Evolutionary conservation across 805 yeast genomes (phyloP), one percentile per base, ranked within the genome.

Genomic region (Cyberlindnera amylophila): DNA sequence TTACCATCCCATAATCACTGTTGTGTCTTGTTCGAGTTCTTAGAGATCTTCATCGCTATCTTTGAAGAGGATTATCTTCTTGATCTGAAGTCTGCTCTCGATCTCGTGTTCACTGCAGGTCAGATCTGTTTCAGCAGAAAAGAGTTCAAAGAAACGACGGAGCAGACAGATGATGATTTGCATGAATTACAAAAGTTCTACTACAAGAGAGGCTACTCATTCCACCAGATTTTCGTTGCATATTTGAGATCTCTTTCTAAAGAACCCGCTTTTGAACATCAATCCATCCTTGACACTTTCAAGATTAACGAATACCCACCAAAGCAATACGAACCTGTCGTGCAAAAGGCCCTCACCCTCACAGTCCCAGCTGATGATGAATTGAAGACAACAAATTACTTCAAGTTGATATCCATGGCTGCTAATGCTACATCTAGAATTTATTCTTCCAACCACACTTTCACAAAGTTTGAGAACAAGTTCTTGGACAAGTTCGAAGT

Each of bases 401-500:
- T 54, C 52, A 63, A 54, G 51, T 48, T 59, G 44, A 61, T 60
- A 42, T 63, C 48, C 49, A 62, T 50, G 52, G 68, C 60, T 58
- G 71, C 61, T 41, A 62, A 57, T 44, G 62, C 67, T 42, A 62
- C 55, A 45, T 60, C 59, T 32, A 55, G 58, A 58, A 57, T 50
- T 23, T 62, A 55, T 48, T 60, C 61, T 12, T 59, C 59, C 17
- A 57, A 54, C 49, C 64, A 63, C 30, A 57, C 63, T 6, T 58
- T 61, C 30, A 70, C 65, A 4, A 72, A 60, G 48, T 63, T 65
- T 35, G 68, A 58, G 41, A 71, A 62, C 34, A 67, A 70, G 30
- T 64, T 68, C 38, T 51, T 67, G 19, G 72, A 66, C 30, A 71
- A 61, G 32, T 70, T 69, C 38, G 68, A 64, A 32, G 61, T 62